Base-by-base conservation (phyloP, 2,329 filamentous ascomycete genomes). In the Verticillium zaregamsianum region DNA sequence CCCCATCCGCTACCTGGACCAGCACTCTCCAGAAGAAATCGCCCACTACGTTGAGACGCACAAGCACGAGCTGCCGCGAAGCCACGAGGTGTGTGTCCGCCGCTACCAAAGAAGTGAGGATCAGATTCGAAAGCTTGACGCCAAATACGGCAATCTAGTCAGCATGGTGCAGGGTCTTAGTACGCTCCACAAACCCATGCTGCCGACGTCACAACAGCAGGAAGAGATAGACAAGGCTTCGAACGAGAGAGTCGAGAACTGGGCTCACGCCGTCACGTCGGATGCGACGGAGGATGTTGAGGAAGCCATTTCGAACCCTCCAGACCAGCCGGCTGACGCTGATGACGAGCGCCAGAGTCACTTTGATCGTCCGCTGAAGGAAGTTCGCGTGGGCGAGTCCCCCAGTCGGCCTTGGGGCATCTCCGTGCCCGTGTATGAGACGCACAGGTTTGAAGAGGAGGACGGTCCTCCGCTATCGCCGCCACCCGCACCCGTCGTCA, bases 371-470 rank as follows among this genome's bases (percentile, higher is more conserved):
- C 88, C 91, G 0, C 75, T 98, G 59, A 92, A 94, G 71, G 94
- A 97, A 68, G 86, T 98, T 11, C 85, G 94, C n/a, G 88, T 98
- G 25, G 94, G 94, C 54, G 94, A 98, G 75, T 96, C 92, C 15
- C 94, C 94, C 5, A 96, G 91, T 73, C 84, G 94, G 55, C 94
- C 94, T 15, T 97, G 93, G 93, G 93, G 93, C 6, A 96, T 97
- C 59, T 86, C 87, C 5, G 89, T 97, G 0, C 93, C 93, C 3
- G 74, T 86, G 40, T 80, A 83, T 65, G 79, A 83, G 58, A 65
- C 72, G 6, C 69, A 73, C 23, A 73, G 72, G 5, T 68, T 75
- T 32, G 75, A 74, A 11, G 58, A 45, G n/a, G 69, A 72, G 14
- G 70, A 72, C 15, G 72, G 73, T 23, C 77, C 80, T 56, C 82